Conservation (phyloP, 192 early-diverging fungal genomes). For the Coemansia sp. region DNA sequence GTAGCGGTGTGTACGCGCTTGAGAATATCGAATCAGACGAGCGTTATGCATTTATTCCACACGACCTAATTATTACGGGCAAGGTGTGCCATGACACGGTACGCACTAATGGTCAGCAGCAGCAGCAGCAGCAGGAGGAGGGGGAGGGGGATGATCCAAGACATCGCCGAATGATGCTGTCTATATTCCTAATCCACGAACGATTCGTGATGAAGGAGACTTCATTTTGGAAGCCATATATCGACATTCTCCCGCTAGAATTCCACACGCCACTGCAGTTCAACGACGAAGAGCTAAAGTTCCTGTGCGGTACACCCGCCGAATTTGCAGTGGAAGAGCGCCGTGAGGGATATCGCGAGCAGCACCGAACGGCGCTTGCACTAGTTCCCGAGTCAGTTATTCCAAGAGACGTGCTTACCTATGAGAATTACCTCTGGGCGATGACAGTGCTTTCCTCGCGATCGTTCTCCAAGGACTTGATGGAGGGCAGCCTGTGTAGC, state of each 20-base stretch:
- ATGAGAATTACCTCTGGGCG: conserved; percentile 64
- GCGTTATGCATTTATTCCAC: conserved; percentile 59
- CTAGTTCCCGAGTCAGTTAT: conserved; percentile 6
- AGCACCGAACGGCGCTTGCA: conserved; percentile 40
- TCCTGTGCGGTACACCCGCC: conserved; percentile 60
- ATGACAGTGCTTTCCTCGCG: conserved; percentile 60
- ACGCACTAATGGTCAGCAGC: conserved; percentile 18
- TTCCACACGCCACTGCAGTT: conserved; percentile 64
- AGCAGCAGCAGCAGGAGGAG: neutral
- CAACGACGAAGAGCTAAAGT: conserved; percentile 47
- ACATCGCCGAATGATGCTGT: conserved; percentile 43
- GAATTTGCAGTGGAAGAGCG: conserved; percentile 53
- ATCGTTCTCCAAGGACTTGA: conserved; percentile 60
- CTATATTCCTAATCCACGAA: conserved; percentile 59
- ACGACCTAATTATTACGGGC: conserved; percentile 54
- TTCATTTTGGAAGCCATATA: conserved; percentile 65
- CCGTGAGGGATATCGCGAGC: conserved; percentile 20
- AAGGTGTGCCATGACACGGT: conserved; percentile 38
- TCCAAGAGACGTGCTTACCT: conserved; percentile 29
- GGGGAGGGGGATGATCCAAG: neutral
- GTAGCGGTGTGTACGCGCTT: conserved; percentile 57
- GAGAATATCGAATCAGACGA: conserved; percentile 42
- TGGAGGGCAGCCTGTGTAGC: conserved; percentile 33
- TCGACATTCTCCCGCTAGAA: conserved; percentile 58
- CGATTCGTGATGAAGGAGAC: conserved; percentile 16